Evolutionary conservation across 352 stramenopile species (phyloP).

Genomic region (Discostella stelligera): DNA sequence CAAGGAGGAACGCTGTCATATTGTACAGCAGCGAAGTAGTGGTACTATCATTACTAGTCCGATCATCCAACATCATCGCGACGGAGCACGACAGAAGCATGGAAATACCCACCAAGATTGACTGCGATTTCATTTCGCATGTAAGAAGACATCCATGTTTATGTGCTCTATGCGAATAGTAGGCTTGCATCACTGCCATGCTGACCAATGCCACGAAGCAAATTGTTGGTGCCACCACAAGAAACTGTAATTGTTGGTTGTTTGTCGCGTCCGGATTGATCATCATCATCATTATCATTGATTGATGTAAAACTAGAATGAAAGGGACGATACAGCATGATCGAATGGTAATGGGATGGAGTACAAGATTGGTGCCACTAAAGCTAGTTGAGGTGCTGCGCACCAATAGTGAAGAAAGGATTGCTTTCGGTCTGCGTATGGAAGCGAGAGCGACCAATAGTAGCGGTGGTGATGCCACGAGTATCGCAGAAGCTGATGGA

Average conservation of each 20-base stretch:
- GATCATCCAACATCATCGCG: not conserved
- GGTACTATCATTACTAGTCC: not conserved
- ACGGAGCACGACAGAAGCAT: constrained; percentile 22
- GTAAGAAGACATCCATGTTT: constrained; percentile 40
- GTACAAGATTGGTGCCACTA: not conserved
- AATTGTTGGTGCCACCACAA: constrained; percentile 2
- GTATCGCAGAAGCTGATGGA: not conserved
- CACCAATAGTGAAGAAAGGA: constrained; percentile 10
- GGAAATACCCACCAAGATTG: constrained; percentile 18
- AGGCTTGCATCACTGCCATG: constrained; percentile 21
- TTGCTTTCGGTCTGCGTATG: not conserved
- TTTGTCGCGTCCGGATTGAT: not conserved
- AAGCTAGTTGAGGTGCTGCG: not conserved
- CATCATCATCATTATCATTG: not conserved
- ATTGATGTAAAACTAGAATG: constrained; percentile 17
- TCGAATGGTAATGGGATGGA: constrained; percentile 3
- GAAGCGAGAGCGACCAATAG: constrained; percentile 12
- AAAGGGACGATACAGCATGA: constrained; percentile 19
- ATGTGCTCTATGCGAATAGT: constrained; percentile 39
- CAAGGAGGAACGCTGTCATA: constrained; percentile 25
- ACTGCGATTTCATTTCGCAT: constrained; percentile 40
- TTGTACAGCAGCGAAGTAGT: not conserved
- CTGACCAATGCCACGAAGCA: constrained; percentile 25
- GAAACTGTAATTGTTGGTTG: not conserved
- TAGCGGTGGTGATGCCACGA: constrained; percentile 17